Percentiles rank a stretch among this genome's conserved stretches.
Conservation (phyloP, 2,329 filamentous ascomycete genomes). For the Fusarium nisikadoi region DNA sequence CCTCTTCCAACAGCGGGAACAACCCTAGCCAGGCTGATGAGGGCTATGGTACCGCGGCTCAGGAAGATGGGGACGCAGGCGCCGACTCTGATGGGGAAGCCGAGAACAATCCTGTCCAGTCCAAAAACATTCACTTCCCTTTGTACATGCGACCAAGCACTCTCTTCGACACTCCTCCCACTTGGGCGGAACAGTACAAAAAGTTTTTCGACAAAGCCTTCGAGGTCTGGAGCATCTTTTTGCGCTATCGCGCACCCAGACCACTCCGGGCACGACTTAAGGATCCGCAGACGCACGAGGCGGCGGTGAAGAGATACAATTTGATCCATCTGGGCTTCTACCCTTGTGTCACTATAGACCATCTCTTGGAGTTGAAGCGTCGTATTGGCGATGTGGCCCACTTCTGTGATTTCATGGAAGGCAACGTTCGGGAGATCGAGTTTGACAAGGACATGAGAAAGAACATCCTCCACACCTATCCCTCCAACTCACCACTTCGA, state of each 20-base stretch:
- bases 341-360: not conserved
- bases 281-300: not conserved
- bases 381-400: conserved; percentile 9
- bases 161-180: not conserved
- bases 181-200: not conserved
- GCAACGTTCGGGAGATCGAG: not conserved
- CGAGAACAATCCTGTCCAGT: rapidly evolving
- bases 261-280: not conserved
- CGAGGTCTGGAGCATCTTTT: not conserved
- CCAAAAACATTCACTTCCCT: not conserved
- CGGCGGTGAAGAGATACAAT: not conserved
- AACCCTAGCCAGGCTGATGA: not conserved
- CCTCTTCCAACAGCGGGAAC: not conserved
- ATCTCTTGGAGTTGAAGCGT: not conserved
- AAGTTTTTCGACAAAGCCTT: not conserved
- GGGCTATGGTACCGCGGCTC: not conserved
- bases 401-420: not conserved
- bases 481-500: not conserved
- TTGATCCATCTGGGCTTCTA: not conserved
- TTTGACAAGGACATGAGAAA: not conserved
- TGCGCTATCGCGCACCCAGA: not conserved
- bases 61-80: not conserved
- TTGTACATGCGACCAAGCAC: not conserved
- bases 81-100: not conserved
- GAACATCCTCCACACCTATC: not conserved